Base-by-base conservation (phyloP, 306 rosid genomes). In the Dalbergia cochinchinensis region DNA sequence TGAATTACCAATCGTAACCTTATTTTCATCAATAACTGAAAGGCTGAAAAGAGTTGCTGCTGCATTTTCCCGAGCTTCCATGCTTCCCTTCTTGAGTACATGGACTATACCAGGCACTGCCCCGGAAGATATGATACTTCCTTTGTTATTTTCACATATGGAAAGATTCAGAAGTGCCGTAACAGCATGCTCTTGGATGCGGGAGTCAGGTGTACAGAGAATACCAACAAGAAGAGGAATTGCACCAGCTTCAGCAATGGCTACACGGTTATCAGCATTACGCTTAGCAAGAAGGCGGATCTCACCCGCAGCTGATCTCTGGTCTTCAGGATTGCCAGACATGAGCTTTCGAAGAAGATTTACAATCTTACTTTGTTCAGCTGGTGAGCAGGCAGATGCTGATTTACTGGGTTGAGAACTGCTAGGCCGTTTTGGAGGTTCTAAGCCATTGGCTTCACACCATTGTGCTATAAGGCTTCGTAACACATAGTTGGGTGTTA, bases 31-130 rank as follows among this genome's bases (percentile, higher is more conserved):
- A 5, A 91, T 85, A 35, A 96, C 99, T 15, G 99, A 96, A 51
- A 96, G 98, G 84, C 99, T 96, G 87, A 96, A 96, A 69, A 96
- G 98, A 60, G 99, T 96, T 31, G 99, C 99, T 2, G 99, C 99
- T 3, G 99, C 98, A 66, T 96, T 96, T 86, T 96, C 99, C 75
- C 98, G 93, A 4, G 99, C 99, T 81, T 96, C 99, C 99, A 96
- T 96, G 88, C 98, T 92, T 68, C 98, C 99, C 67, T 90, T 89
- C 85, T 85, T 93, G 73, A 96, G 94, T 73, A 96, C 97, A 42
- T 90, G 92, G 73, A 96, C 97, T 59, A 96, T 93, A 39, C 96
- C 99, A 48, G 98, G 99, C 80, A 96, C 91, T 64, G 98, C 98
- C 76, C 97, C 94, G 14, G 83, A 88, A 55, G 93, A 85, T 55